Evolutionary conservation across 2,329 filamentous ascomycete species (phyloP).

Genomic region (Aphanoascus verrucosus): DNA sequence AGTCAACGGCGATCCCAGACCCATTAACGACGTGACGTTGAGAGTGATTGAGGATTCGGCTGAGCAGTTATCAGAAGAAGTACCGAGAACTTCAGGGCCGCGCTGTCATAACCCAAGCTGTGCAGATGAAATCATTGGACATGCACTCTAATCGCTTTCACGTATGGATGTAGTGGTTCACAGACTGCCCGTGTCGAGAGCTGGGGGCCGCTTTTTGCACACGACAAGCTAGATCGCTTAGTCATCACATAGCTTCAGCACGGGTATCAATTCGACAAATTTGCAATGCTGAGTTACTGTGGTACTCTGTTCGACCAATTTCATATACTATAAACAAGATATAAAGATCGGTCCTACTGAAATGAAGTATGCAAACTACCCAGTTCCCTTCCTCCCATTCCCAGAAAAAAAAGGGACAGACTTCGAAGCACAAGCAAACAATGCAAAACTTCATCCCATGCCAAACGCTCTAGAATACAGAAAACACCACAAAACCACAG

Average conservation of each 20-base stretch:
- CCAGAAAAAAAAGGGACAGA: not conserved
- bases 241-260: not conserved
- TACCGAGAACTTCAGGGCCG: not conserved
- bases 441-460: not conserved
- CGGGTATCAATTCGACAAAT: too few relatives aligned
- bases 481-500: not conserved
- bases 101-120: not conserved
- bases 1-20: not conserved
- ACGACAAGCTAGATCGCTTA: not conserved
- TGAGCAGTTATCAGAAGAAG: not conserved
- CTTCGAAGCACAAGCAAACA: not conserved
- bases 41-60: not conserved
- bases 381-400: not conserved
- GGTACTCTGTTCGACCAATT: not conserved
- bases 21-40: too few relatives aligned
- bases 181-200: too few relatives aligned
- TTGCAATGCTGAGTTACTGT: not conserved
- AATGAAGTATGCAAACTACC: not conserved
- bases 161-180: too few relatives aligned
- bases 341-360: not conserved
- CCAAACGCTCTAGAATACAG: constrained; percentile 7
- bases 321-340: not conserved
- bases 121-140: not conserved
- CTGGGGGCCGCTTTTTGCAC: too few relatives aligned
- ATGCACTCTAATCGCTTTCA: not conserved